phyloP scores from a whole-genome alignment of 1,284 basidiomycete genomes.

The Fomes fomentarius region DNA sequence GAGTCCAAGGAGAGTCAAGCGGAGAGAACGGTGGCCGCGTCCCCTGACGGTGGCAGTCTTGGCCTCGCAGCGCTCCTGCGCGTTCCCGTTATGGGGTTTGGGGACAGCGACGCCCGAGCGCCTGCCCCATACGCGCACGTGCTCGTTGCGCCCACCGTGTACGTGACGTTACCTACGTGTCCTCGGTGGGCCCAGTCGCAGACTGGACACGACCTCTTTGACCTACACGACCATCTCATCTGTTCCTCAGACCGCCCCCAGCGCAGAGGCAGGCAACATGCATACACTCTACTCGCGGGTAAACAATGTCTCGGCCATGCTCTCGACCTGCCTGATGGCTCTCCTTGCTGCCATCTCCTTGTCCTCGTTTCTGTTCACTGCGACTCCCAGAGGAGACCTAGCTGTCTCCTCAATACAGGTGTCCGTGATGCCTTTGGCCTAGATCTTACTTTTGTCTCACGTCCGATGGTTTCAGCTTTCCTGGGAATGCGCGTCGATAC shows the following conservation, averaged over 20 bases:
- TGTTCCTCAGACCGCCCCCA: background rate
- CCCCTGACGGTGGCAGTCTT: background rate
- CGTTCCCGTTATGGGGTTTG: conserved; percentile 6
- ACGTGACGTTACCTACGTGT: conserved; percentile 11
- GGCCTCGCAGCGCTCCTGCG: background rate
- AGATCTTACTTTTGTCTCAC: background rate
- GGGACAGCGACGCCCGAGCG: background rate
- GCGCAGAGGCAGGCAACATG: conserved; percentile 45
- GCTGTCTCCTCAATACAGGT: conserved; percentile 32
- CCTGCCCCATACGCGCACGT: conserved; percentile 9
- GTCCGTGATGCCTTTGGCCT: conserved; percentile 22
- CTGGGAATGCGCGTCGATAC: conserved; percentile 58
- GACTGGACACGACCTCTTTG: no score
- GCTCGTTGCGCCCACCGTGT: background rate
- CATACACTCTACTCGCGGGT: conserved; percentile 69
- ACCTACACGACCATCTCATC: background rate
- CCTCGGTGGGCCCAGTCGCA: no score
- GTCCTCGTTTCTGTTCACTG: conserved; percentile 67
- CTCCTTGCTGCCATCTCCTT: conserved; percentile 77
- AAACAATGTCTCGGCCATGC: conserved; percentile 74
- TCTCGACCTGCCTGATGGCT: conserved; percentile 80
- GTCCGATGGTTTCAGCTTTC: conserved; percentile 41
- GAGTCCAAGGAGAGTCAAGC: conserved; percentile 1
- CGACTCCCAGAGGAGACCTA: conserved; percentile 59
- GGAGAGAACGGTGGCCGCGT: background rate